Evolutionary conservation across 2,329 filamentous ascomycete genomes (phyloP).

Genomic region (Colletotrichum tofieldiae): DNA sequence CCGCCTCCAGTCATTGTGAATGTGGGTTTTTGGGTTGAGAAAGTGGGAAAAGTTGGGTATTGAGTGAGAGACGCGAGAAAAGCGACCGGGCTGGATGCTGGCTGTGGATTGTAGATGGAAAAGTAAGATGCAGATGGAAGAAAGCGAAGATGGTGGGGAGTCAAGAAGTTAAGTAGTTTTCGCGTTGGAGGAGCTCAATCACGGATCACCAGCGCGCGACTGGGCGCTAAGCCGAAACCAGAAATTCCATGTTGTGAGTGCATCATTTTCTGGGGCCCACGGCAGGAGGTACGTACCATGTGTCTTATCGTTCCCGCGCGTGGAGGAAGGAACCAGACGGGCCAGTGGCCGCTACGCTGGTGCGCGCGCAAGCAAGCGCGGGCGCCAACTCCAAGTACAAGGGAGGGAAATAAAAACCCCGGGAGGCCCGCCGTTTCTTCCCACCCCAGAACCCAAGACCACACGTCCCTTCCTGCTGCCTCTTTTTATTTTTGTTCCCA

Average conservation of each 20-base stretch:
- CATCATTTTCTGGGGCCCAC: constrained; percentile 34
- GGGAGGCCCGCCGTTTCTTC: constrained; percentile 8
- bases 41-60: constrained; percentile 45
- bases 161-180: constrained; percentile 71
- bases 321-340: constrained; percentile 5
- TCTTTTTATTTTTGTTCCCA: not conserved
- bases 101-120: constrained; percentile 48
- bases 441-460: too few relatives aligned
- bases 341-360: not conserved
- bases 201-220: constrained; percentile 64
- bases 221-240: constrained; percentile 49
- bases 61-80: constrained; percentile 17
- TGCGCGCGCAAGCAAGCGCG: not conserved
- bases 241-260: constrained; percentile 42
- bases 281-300: constrained; percentile 29
- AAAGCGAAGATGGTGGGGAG: constrained; percentile 61
- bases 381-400: constrained; percentile 5
- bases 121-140: constrained; percentile 51
- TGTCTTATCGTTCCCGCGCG: not conserved
- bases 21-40: constrained; percentile 55
- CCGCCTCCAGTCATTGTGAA: constrained; percentile 99
- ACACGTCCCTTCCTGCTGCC: not conserved
- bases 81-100: constrained; percentile 44
- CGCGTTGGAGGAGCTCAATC: constrained; percentile 59
- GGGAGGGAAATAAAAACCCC: constrained; percentile 36